Base-by-base conservation (phyloP, 2,329 filamentous ascomycete genomes). In the Pyrenophora teres region DNA sequence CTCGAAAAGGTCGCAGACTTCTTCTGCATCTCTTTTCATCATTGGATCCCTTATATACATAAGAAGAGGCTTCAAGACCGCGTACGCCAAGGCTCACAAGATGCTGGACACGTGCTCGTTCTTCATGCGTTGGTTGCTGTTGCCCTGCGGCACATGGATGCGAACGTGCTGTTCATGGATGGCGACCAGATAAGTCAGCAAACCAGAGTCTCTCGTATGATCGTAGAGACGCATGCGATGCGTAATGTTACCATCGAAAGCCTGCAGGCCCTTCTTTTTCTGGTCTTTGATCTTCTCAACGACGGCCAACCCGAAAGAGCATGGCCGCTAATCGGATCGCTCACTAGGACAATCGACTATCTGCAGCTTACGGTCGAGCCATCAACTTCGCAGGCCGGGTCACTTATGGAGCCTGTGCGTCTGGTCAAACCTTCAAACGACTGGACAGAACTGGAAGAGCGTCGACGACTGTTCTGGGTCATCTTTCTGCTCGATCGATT, bases 41-140 rank as follows among this genome's bases (percentile, higher is more conserved):
- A 71, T 38, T 71, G 69, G 69, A 68, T 71, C 7, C 69, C 69
- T 1, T 70, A 68, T 27, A 46, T 70, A 1, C 68, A 71, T 52
- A 71, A 71, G 45, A 43, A 65, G 21, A 50, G 67, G n/a, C 55
- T 71, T 3, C 66, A 63, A 25, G 60, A 52, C 4, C 60, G 58
- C 19, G 65, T 69, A 8, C 53, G 48, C 10, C 52, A 65, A 39
- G 53, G 54, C 1, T 32, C 51, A 4, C 58, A 53, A 32, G 54
- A 60, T 30, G 44, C 56, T 15, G 52, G 57, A 0, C 51, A 64
- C 19, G 54, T 63, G 15, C 56, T 71, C 3, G 60, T 71, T 13
- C 53, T 70, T 1, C 69, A 71, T 46, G 66, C 65, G 8, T 49
- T 71, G 31, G 62, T 70, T 3, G 63, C 64, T 2, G 62, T 65